A percentile compares a stretch with the other conserved stretches of the same genome.
Evolutionary conservation across 2,329 filamentous ascomycete genomes (phyloP).

Genomic region (Ceratocystis smalleyi): DNA sequence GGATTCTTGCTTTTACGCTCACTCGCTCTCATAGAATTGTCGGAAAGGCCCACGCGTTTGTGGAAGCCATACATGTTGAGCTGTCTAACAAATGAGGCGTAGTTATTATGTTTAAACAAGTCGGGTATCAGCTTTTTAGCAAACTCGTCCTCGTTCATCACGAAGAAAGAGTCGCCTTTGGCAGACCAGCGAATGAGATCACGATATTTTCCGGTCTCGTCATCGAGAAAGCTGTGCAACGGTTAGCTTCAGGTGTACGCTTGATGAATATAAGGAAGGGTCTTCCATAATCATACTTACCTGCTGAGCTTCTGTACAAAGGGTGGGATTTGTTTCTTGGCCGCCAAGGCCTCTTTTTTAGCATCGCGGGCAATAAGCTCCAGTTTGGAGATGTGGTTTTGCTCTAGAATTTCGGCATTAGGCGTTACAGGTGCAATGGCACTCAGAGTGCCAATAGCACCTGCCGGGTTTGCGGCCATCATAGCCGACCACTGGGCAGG

Average conservation of each 20-base stretch:
- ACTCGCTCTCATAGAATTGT: slow-evolving; percentile 95
- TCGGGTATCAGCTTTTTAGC: slow-evolving; percentile 94
- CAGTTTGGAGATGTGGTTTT: slow-evolving; percentile 61
- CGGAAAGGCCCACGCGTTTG: slow-evolving; percentile 82
- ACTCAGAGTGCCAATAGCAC: slow-evolving; percentile 8
- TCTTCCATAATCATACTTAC: slow-evolving; percentile 34
- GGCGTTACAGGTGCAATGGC: slow-evolving; percentile 8
- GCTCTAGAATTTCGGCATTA: slow-evolving; percentile 26
- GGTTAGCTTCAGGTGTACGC: slow-evolving; percentile 19
- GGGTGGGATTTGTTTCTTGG: slow-evolving; percentile 88
- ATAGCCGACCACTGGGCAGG: slow-evolving; percentile 21
- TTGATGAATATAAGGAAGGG: too few relatives aligned
- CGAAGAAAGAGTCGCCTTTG: slow-evolving; percentile 89
- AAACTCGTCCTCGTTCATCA: slow-evolving; percentile 94
- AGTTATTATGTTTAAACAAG: slow-evolving; percentile 98
- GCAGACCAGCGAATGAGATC: slow-evolving; percentile 95
- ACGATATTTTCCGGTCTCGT: slow-evolving; percentile 60
- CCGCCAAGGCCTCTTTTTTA: slow-evolving; percentile 75
- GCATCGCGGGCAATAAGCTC: slow-evolving; percentile 66
- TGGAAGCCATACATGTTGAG: slow-evolving; percentile 98
- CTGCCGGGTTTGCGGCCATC: slow-evolving; percentile 12
- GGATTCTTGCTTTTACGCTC: slow-evolving; percentile 96
- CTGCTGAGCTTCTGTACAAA: slow-evolving; percentile 98
- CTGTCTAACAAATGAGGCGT: slow-evolving; percentile 88
- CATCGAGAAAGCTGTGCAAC: slow-evolving; percentile 67